A percentile compares a stretch with the other conserved stretches of the same genome.
Evolutionary conservation across 2,329 filamentous ascomycete species (phyloP).

Genomic region (Phaeophleospora eucalypticola): DNA sequence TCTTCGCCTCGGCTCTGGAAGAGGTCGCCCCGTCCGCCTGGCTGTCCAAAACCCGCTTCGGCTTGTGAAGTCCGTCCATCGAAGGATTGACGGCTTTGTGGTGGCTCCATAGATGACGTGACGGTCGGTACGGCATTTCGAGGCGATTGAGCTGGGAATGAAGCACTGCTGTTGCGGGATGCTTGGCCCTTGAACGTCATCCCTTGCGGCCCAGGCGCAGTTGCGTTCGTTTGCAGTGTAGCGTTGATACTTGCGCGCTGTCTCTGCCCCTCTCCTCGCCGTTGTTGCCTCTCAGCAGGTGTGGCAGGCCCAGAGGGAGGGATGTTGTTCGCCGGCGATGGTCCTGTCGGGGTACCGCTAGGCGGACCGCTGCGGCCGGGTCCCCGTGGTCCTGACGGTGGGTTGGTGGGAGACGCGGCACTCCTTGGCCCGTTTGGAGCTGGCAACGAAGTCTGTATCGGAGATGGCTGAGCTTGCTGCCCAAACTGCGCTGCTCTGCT

Average conservation of each 20-base stretch:
- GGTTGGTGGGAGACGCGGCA: conserved; percentile 26
- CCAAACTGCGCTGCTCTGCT: conserved; percentile 26
- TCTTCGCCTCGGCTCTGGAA: conserved; percentile 19
- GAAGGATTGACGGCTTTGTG: conserved; percentile 11
- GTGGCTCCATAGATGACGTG: conserved; percentile 23
- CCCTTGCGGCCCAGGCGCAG: conserved; percentile 19
- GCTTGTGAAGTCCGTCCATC: conserved; percentile 5
- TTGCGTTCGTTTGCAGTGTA: conserved; percentile 16
- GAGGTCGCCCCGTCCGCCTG: conserved; percentile 16
- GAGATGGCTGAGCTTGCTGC: conserved; percentile 19
- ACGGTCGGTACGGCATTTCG: conserved; percentile 9
- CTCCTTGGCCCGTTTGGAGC: conserved; percentile 21
- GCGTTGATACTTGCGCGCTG: conserved; percentile 28
- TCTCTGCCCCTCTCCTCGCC: conserved; percentile 12
- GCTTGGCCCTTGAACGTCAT: conserved; percentile 32
- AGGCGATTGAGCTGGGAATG: conserved; percentile 11
- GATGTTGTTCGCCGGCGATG: conserved; percentile 22
- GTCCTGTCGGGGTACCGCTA: conserved; percentile 27
- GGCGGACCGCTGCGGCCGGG: conserved; percentile 17
- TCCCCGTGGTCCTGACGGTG: conserved; percentile 28
- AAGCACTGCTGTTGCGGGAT: conserved; percentile 23
- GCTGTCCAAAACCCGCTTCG: neutral
- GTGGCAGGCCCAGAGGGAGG: conserved; percentile 31
- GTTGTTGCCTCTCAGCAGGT: conserved; percentile 18
- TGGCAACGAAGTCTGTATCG: conserved; percentile 24